phyloP scores from a whole-genome alignment of 257 asterid species.

The Datura wrightii region DNA sequence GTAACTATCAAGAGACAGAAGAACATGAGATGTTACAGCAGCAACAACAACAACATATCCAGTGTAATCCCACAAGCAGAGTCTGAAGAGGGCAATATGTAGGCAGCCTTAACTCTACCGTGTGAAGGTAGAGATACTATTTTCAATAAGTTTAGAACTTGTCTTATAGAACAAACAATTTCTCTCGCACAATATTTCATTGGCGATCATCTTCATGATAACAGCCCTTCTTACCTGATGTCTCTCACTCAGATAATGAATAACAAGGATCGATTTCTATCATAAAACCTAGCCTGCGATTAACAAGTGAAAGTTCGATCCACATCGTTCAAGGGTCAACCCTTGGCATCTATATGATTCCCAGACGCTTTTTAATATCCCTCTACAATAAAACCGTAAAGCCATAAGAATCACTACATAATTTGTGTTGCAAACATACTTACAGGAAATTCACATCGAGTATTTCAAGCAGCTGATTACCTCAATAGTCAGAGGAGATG shows the following conservation, averaged over 20 bases:
- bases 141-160: background rate
- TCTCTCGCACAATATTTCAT: background rate
- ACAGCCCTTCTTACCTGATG: background rate
- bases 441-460: background rate
- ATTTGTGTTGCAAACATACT: background rate
- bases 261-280: no score
- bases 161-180: background rate
- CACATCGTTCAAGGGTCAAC: background rate
- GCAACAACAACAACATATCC: no score
- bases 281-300: background rate
- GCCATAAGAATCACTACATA: background rate
- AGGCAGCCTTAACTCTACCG: no score
- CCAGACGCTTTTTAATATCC: slow-evolving; percentile 10
- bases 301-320: background rate
- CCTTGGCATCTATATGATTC: background rate
- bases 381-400: background rate
- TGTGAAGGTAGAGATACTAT: no score
- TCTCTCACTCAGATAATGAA: background rate
- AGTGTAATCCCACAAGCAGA: no score
- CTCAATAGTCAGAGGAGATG: slow-evolving; percentile 80
- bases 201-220: background rate
- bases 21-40: no score
- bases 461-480: slow-evolving; percentile 40
- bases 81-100: no score
- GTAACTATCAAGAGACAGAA: no score